Conservation (phyloP, 768 basidiomycete species). For the Macrolepiota albuminosa region DNA sequence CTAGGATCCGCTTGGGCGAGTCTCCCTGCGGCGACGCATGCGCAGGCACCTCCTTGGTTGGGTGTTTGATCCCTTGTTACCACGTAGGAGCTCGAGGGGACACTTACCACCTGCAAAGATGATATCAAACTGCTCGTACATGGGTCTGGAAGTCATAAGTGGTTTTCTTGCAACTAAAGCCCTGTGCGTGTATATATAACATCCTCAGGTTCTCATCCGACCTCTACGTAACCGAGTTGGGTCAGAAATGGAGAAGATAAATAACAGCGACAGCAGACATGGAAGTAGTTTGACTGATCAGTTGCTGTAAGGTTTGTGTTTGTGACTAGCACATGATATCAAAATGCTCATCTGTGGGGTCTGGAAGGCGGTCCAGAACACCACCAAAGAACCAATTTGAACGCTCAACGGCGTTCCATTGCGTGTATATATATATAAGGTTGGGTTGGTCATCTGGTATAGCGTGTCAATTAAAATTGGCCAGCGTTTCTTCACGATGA, state of each 20-base stretch:
- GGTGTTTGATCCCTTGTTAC: background rate
- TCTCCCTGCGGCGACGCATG: constrained; percentile 52
- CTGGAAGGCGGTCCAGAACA: no score
- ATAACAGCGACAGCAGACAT: no score
- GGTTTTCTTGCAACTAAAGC: background rate
- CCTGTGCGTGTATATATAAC: background rate
- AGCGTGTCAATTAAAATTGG: background rate
- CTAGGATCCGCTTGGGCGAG: constrained; percentile 46
- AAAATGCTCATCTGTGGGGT: no score
- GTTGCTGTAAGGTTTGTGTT: no score
- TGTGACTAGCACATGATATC: no score
- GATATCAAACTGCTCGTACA: constrained; percentile 7
- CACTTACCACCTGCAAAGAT: background rate
- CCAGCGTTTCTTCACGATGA: no score
- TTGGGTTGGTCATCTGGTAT: background rate
- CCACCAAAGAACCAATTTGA: no score
- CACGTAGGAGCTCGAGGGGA: background rate
- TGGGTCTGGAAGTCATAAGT: constrained; percentile 26
- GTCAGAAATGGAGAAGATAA: no score
- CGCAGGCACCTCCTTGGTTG: constrained; percentile 42
- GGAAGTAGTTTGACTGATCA: no score
- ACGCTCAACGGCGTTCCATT: no score
- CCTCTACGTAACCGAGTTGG: no score
- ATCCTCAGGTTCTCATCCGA: background rate
- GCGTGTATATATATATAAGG: no score